Conservation (phyloP, 1,139 yeast species). For the Taiozyma onychis region DNA sequence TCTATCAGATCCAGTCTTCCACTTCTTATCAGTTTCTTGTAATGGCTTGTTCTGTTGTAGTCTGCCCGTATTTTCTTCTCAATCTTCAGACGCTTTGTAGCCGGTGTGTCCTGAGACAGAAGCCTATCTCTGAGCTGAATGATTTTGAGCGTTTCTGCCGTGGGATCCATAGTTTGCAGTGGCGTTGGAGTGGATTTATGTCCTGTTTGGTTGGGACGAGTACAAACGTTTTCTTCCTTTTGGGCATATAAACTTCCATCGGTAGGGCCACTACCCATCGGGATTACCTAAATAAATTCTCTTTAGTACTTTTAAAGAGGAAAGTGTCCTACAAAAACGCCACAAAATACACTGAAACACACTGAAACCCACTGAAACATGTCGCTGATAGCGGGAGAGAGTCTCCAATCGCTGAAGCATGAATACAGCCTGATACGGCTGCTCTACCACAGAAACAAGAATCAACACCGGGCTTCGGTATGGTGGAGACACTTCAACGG, state of each 20-base stretch:
- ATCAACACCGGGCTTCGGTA: slow-evolving; percentile 65
- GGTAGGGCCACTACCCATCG: too few relatives aligned
- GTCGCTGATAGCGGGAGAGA: slow-evolving; percentile 7
- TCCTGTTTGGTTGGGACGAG: not conserved
- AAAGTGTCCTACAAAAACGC: not conserved
- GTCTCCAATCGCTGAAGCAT: slow-evolving; percentile 24
- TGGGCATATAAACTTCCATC: too few relatives aligned
- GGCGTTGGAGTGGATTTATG: not conserved
- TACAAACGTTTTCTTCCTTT: too few relatives aligned
- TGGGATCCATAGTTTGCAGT: not conserved
- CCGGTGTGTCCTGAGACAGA: slow-evolving; percentile 1
- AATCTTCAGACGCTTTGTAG: slow-evolving; percentile 9
- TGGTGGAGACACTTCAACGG: slow-evolving; percentile 77
- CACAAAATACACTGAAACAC: too few relatives aligned
- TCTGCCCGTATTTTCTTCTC: slow-evolving; percentile 14
- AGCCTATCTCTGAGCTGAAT: slow-evolving; percentile 12
- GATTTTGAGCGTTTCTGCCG: slow-evolving; percentile 11
- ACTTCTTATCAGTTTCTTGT: slow-evolving; percentile 13
- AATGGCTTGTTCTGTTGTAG: slow-evolving; percentile 11
- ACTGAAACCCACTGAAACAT: too few relatives aligned
- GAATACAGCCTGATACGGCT: slow-evolving; percentile 59
- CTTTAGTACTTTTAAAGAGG: too few relatives aligned
- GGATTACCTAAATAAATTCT: too few relatives aligned
- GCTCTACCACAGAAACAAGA: slow-evolving; percentile 62
- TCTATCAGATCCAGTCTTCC: slow-evolving; percentile 21